Evolutionary conservation across 78 protist genomes (phyloP).

Genomic region (Andalucia godoyi): DNA sequence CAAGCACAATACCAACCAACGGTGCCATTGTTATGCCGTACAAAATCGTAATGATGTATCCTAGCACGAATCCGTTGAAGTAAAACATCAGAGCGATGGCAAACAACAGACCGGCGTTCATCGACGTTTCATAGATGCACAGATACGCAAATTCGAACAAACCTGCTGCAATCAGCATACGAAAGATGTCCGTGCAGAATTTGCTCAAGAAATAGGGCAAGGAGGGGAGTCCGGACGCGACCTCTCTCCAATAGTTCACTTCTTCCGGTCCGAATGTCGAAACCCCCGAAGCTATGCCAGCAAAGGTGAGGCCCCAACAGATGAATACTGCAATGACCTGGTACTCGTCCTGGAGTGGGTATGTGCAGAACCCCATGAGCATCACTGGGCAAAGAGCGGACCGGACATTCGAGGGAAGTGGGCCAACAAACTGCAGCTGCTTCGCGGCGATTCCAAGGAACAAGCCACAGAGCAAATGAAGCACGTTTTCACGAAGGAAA

Average conservation of each 20-base stretch:
- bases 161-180: constrained; percentile 1
- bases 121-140: not conserved
- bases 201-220: not conserved
- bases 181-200: not conserved
- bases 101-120: not conserved
- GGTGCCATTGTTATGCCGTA: not conserved
- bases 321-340: not conserved
- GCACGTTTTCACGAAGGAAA: not conserved
- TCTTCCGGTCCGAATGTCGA: not conserved
- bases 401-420: not conserved
- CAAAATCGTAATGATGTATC: not conserved
- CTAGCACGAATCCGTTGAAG: not conserved
- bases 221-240: not conserved
- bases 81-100: not conserved
- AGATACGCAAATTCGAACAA: not conserved
- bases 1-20: not conserved
- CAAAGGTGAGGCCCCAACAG: not conserved
- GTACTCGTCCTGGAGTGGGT: not conserved
- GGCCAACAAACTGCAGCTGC: not conserved
- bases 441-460: not conserved
- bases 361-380: not conserved
- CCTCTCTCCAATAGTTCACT: not conserved
- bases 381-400: not conserved
- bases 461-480: not conserved
- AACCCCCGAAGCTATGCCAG: not conserved